Conservation (phyloP, 116 monocot genomes). For the Zostera marina region DNA sequence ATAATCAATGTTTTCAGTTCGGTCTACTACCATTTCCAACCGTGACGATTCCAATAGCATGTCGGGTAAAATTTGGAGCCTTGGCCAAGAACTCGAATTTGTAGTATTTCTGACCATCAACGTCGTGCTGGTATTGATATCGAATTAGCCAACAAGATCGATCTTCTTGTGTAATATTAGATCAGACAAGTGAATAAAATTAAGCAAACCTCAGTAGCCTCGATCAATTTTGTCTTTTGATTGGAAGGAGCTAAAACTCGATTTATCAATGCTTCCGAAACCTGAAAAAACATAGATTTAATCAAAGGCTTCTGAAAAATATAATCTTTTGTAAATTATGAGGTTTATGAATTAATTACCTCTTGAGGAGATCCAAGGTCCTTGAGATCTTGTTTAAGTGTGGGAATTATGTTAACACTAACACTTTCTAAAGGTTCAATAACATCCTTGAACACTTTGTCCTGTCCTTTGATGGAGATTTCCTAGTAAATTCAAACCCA, state of each 20-base stretch:
- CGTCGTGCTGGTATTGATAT: conserved; percentile 41
- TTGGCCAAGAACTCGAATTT: conserved; percentile 81
- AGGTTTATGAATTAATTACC: conserved; percentile 13
- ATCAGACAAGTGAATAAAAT: background rate
- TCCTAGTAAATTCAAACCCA: conserved; percentile 31
- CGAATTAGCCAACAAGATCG: background rate
- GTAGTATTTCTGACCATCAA: conserved; percentile 79
- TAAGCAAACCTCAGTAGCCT: conserved; percentile 63
- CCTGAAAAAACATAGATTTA: conserved; percentile 20
- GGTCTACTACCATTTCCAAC: conserved; percentile 63
- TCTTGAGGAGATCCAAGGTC: conserved; percentile 81
- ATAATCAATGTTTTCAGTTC: background rate
- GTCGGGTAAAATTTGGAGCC: conserved; percentile 88
- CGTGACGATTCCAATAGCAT: conserved; percentile 65
- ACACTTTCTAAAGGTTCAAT: conserved; percentile 96
- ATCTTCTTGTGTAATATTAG: background rate
- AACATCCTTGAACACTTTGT: conserved; percentile 96
- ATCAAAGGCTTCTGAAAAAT: too few relatives aligned
- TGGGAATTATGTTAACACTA: conserved; percentile 62
- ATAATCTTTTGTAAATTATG: too few relatives aligned
- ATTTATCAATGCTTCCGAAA: conserved; percentile 64
- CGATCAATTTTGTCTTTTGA: conserved; percentile 80
- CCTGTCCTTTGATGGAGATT: conserved; percentile 74
- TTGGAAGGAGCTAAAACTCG: conserved; percentile 70
- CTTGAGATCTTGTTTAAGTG: conserved; percentile 56